Percentiles rank a stretch among this genome's conserved stretches.
phyloP scores from a whole-genome alignment of 106 monocot genomes.

The Dendrobium huoshanense region DNA sequence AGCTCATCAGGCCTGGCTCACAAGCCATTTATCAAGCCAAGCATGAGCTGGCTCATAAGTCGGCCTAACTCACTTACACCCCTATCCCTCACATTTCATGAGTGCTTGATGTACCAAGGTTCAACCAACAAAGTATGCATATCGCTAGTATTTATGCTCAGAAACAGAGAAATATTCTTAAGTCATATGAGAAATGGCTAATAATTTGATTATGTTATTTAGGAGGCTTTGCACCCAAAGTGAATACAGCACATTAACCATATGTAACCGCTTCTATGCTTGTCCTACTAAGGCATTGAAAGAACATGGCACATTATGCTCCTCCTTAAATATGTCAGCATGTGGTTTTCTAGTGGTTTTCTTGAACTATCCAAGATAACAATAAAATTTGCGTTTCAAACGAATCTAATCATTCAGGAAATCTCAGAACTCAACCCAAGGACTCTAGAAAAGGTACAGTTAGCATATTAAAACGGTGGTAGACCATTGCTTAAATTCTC shows the following conservation, averaged over 20 bases:
- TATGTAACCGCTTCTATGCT: neutral
- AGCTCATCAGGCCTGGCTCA: too few relatives aligned
- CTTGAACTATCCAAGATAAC: neutral
- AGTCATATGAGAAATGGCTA: neutral
- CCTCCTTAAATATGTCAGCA: neutral
- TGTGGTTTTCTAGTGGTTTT: neutral
- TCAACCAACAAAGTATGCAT: neutral
- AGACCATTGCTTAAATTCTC: too few relatives aligned
- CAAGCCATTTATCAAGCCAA: too few relatives aligned
- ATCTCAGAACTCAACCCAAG: too few relatives aligned
- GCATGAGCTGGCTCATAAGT: too few relatives aligned
- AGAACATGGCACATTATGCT: neutral
- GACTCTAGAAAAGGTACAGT: neutral
- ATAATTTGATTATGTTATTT: neutral
- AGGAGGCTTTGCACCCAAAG: neutral
- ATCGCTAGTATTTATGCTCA: neutral
- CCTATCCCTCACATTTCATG: neutral
- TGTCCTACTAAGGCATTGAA: neutral
- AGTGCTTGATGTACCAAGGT: neutral
- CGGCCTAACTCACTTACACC: too few relatives aligned
- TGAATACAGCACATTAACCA: neutral
- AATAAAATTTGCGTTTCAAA: neutral
- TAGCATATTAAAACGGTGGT: neutral
- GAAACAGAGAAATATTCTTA: neutral
- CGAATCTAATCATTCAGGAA: neutral